Evolutionary conservation across 257 asterid genomes (phyloP).

Genomic region (Rauvolfia tetraphylla): DNA sequence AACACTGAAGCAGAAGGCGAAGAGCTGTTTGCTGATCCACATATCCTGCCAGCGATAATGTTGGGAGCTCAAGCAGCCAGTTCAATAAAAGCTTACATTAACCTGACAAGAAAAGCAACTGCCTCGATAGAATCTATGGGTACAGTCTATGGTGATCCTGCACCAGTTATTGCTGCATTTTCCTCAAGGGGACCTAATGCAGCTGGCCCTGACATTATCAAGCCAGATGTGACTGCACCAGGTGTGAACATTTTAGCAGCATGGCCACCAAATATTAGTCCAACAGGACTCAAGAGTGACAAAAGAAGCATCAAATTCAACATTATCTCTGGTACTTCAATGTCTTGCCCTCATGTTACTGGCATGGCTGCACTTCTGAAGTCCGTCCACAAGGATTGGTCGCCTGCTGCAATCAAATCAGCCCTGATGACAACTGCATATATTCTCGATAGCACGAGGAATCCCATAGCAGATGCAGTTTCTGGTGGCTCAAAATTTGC

Average conservation of each 20-base stretch:
- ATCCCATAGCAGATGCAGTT: slow-evolving; percentile 48
- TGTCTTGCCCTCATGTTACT: slow-evolving; percentile 77
- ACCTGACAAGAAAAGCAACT: slow-evolving; percentile 33
- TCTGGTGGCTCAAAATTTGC: slow-evolving; percentile 32
- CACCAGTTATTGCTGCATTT: slow-evolving; percentile 72
- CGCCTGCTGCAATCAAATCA: slow-evolving; percentile 71
- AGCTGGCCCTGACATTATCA: slow-evolving; percentile 45
- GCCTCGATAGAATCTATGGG: slow-evolving; percentile 49
- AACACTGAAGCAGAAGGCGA: slow-evolving; percentile 49
- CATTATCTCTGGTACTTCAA: slow-evolving; percentile 74
- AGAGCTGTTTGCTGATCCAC: slow-evolving; percentile 62
- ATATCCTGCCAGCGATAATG: slow-evolving; percentile 55
- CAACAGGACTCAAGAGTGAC: slow-evolving; percentile 48
- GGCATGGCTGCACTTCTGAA: slow-evolving; percentile 67
- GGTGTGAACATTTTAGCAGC: slow-evolving; percentile 79
- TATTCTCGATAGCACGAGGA: slow-evolving; percentile 24
- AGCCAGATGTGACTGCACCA: slow-evolving; percentile 79
- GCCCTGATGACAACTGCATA: slow-evolving; percentile 76
- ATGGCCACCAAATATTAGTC: slow-evolving; percentile 68
- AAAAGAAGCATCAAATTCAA: slow-evolving; percentile 46
- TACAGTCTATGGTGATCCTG: slow-evolving; percentile 39
- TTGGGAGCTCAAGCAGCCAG: slow-evolving; percentile 46
- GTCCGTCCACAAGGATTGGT: slow-evolving; percentile 56
- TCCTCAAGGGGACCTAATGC: slow-evolving; percentile 76
- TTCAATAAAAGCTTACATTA: slow-evolving; percentile 38